phyloP scores from a whole-genome alignment of 495 filamentous ascomycete species.

The Lophiotrema nucula region DNA sequence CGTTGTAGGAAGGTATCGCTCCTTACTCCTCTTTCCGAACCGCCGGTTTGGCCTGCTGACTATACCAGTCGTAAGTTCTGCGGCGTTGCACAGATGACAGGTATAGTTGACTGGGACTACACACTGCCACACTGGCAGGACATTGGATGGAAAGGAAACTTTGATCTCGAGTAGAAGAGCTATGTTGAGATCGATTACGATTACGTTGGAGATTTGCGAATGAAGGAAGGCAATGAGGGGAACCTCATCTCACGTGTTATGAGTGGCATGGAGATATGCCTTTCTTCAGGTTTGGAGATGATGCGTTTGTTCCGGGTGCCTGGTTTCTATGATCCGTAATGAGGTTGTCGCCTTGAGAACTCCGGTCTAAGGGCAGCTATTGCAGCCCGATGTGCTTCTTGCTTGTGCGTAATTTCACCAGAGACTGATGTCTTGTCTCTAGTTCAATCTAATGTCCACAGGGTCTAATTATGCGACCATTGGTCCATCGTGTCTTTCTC shows the following conservation, averaged over 20 bases:
- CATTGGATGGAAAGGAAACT: conserved; percentile 6
- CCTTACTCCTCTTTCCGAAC: no score
- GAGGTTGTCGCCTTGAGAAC: no score
- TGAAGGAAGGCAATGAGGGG: conserved; percentile 5
- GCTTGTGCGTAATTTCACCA: no score
- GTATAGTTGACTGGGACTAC: conserved; percentile 1
- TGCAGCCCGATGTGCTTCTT: no score
- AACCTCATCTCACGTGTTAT: background rate
- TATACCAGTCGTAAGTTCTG: conserved; percentile 8
- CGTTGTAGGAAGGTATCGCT: no score
- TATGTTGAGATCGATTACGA: background rate
- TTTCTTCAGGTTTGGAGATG: conserved; percentile 1
- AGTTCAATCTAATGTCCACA: no score
- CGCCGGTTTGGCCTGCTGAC: no score
- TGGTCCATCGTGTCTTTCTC: no score
- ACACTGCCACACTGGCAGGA: conserved; percentile 7
- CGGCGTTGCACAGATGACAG: conserved; percentile 1
- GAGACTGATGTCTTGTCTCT: no score
- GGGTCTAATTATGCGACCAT: no score
- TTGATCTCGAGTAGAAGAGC: background rate
- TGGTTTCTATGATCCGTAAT: no score
- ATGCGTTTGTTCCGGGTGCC: background rate
- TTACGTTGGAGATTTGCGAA: background rate
- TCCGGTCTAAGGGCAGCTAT: no score
- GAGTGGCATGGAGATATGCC: conserved; percentile 7